Evolutionary conservation across 139 green algal species (phyloP).

Genomic region (Yamagishiella unicocca): DNA sequence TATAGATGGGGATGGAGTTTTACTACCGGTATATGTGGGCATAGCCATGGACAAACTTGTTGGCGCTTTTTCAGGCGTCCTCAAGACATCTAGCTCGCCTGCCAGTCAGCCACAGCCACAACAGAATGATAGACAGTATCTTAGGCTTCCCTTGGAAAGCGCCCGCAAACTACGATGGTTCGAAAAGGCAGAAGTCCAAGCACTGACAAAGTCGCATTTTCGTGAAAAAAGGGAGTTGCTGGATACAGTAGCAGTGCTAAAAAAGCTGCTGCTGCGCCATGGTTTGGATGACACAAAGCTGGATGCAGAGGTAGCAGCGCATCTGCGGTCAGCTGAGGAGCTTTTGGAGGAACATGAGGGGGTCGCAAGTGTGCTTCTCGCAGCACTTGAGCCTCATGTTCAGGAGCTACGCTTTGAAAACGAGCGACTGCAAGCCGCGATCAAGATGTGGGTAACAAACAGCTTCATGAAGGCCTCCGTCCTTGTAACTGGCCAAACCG

Average conservation of each 20-base stretch:
- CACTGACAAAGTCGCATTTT: slow-evolving; percentile 55
- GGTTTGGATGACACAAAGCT: slow-evolving; percentile 48
- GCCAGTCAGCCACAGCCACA: background rate
- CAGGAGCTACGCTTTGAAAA: slow-evolving; percentile 39
- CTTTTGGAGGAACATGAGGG: slow-evolving; percentile 48
- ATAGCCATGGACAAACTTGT: slow-evolving; percentile 32
- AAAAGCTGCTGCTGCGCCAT: slow-evolving; percentile 46
- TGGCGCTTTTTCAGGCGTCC: background rate
- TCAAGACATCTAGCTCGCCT: background rate
- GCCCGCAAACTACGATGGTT: slow-evolving; percentile 76
- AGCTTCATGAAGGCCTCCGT: too few species aligned
- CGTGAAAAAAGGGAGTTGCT: slow-evolving; percentile 69
- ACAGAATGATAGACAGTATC: slow-evolving; percentile 31
- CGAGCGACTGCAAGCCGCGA: slow-evolving; percentile 43
- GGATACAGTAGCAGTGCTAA: slow-evolving; percentile 63
- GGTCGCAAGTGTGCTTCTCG: slow-evolving; percentile 54
- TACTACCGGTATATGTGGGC: too few species aligned
- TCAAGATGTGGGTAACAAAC: background rate
- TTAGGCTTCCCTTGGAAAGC: slow-evolving; percentile 66
- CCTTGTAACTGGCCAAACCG: too few species aligned
- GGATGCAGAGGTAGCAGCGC: slow-evolving; percentile 35
- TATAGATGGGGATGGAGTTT: too few species aligned
- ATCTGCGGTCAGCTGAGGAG: slow-evolving; percentile 30
- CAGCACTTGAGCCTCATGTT: slow-evolving; percentile 38
- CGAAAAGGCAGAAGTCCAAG: slow-evolving; percentile 70